Percentiles rank a stretch among this genome's conserved stretches.
These are phyloP conservation scores for Triticum monococcum DNA, from an alignment of 176 grass and related monocot species.

Conservation along the genomic window DNA sequence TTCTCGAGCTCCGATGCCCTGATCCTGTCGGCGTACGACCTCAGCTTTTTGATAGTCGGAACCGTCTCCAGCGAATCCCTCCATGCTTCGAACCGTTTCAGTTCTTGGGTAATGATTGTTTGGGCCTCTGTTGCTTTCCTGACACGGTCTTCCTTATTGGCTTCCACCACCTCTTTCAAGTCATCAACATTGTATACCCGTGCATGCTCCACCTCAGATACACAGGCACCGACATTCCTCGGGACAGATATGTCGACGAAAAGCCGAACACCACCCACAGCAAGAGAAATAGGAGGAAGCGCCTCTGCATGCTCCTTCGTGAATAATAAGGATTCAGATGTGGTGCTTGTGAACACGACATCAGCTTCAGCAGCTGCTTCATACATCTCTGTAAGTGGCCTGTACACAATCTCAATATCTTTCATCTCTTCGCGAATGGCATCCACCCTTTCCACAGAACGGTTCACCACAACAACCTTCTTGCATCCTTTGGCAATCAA, in stretches of 20 bases:
- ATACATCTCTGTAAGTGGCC: slow-evolving; percentile 69
- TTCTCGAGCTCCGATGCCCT: slow-evolving; percentile 78
- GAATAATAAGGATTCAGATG: slow-evolving; percentile 79
- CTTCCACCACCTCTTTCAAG: slow-evolving; percentile 89
- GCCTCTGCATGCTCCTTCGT: slow-evolving; percentile 51
- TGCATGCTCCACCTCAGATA: slow-evolving; percentile 39
- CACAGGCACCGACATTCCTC: slow-evolving; percentile 69
- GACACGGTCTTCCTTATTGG: slow-evolving; percentile 84
- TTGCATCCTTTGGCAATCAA: slow-evolving; percentile 87
- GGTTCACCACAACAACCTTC: slow-evolving; percentile 79
- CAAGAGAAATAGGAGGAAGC: slow-evolving; percentile 49
- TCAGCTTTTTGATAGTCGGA: slow-evolving; percentile 88
- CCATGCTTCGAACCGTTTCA: slow-evolving; percentile 78
- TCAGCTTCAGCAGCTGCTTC: slow-evolving; percentile 70
- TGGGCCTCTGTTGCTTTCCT: slow-evolving; percentile 87
- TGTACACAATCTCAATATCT: slow-evolving; percentile 81
- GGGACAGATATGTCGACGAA: slow-evolving; percentile 91
- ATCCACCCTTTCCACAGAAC: slow-evolving; percentile 81
- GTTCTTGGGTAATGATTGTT: slow-evolving; percentile 67
- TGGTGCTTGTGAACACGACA: slow-evolving; percentile 77
- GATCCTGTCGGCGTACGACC: slow-evolving; percentile 81
- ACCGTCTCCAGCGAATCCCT: slow-evolving; percentile 78
- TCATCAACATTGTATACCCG: slow-evolving; percentile 82
- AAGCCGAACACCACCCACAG: slow-evolving; percentile 53
- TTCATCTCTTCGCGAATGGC: slow-evolving; percentile 72